A percentile compares a stretch with the other conserved stretches of the same genome.
Evolutionary conservation across 2,329 filamentous ascomycete species (phyloP).

Genomic region (Penicillium sp.): DNA sequence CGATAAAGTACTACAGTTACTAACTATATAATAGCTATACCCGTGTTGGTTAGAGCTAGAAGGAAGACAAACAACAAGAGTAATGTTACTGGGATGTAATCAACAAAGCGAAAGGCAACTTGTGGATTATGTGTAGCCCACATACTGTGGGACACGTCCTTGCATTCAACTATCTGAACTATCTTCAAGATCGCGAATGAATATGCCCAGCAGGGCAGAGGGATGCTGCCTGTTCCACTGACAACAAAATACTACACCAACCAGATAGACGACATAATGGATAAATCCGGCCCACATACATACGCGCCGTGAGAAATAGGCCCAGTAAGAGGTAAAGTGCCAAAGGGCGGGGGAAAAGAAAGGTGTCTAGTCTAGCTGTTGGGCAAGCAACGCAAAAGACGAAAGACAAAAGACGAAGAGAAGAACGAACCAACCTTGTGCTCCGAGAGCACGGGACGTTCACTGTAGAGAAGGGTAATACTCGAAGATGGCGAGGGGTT

Average conservation of each 20-base stretch:
- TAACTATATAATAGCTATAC: too few relatives aligned
- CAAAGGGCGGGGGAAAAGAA: slow-evolving; percentile 3
- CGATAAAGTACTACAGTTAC: too few relatives aligned
- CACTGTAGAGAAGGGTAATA: slow-evolving; percentile 14
- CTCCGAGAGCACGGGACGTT: slow-evolving; percentile 23
- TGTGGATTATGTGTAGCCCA: slow-evolving; percentile 6
- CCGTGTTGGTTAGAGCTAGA: too few relatives aligned
- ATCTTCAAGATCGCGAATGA: slow-evolving; percentile 13
- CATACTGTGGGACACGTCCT: slow-evolving; percentile 6
- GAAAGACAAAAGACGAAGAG: slow-evolving; percentile 9
- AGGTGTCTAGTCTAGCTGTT: slow-evolving; percentile 11
- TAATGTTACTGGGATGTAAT: too few relatives aligned
- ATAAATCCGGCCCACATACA: slow-evolving; percentile 7
- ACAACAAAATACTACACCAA: slow-evolving; percentile 14
- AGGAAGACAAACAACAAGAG: too few relatives aligned
- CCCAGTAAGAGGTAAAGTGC: slow-evolving; percentile 7
- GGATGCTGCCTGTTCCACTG: not conserved
- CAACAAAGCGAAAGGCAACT: too few relatives aligned
- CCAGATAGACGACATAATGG: slow-evolving; percentile 7
- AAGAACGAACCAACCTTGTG: slow-evolving; percentile 38
- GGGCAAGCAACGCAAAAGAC: slow-evolving; percentile 18
- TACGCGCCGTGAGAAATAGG: slow-evolving; percentile 4
- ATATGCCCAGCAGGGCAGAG: slow-evolving; percentile 9
- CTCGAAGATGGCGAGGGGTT: slow-evolving; percentile 11
- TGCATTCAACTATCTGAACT: slow-evolving; percentile 17